Conservation (phyloP, 805 yeast genomes). For the Cyberlindnera subsufficiens region DNA sequence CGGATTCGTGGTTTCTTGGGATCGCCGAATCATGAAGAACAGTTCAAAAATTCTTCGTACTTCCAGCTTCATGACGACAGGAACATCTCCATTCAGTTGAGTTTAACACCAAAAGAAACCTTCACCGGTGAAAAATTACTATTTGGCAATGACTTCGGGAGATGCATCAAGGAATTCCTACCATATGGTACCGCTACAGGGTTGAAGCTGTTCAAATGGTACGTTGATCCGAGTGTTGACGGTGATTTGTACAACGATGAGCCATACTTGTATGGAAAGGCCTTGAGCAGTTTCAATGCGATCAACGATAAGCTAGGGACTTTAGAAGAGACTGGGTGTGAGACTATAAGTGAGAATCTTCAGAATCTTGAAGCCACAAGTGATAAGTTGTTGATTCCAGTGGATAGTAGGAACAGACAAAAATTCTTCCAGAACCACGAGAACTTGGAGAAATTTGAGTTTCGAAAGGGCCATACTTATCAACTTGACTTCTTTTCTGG, state of each 20-base stretch:
- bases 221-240: slow-evolving; percentile 58
- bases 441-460: slow-evolving; percentile 35
- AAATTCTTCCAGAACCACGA: slow-evolving; percentile 35
- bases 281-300: slow-evolving; percentile 49
- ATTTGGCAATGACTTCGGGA: slow-evolving; percentile 66
- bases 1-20: slow-evolving; percentile 45
- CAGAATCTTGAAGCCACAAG: slow-evolving; percentile 10
- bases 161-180: slow-evolving; percentile 50
- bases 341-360: slow-evolving; percentile 18
- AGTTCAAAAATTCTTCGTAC: slow-evolving; percentile 15
- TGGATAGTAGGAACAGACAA: slow-evolving; percentile 32
- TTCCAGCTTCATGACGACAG: slow-evolving; percentile 20
- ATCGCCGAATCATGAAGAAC: slow-evolving; percentile 25
- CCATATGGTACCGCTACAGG: slow-evolving; percentile 55
- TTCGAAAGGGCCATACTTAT: slow-evolving; percentile 34
- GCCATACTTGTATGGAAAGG: slow-evolving; percentile 61
- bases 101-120: slow-evolving; percentile 34
- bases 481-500: slow-evolving; percentile 50
- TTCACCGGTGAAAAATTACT: slow-evolving; percentile 47
- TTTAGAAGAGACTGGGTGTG: slow-evolving; percentile 7
- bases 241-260: slow-evolving; percentile 56
- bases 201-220: slow-evolving; percentile 46
- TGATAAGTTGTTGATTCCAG: slow-evolving; percentile 27
- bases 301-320: slow-evolving; percentile 26
- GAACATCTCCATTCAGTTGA: slow-evolving; percentile 31